Evolutionary conservation across 1,139 yeast species (phyloP), one percentile per base, ranked within the genome.

Genomic region (Geotrichum restrictum): DNA sequence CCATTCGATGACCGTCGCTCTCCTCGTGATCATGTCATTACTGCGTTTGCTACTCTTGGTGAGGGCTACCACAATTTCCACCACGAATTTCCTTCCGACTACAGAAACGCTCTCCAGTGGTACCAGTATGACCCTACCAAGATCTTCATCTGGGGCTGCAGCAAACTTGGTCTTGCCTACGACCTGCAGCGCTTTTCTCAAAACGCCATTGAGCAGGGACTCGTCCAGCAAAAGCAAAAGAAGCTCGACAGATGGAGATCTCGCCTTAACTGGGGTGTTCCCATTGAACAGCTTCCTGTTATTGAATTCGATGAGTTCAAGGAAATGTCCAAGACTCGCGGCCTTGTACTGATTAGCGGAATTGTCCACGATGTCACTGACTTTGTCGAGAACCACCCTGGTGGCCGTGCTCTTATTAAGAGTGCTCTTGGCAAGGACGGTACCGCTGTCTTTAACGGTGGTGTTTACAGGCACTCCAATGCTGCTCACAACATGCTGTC

Each of bases 61-160:
- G 98, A 93, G 76, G 98, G 98, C 56, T 91, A 93, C 80, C 98
- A 93, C 74, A 93, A 93, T 77, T 93, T 93, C 84, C 98, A 93
- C 74, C 98, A 93, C 75, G 98, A 94, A 77, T 93, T 91, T 81
- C 98, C 98, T 62, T 82, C 95, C 45, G 98, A 93, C 76, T 93
- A 93, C 81, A 83, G 98, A 78, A 93, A 93, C 69, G 98, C 98
- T 48, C 80, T 93, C 69, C 87, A 83, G 73, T 94, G 98, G 98
- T 93, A 87, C 78, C 98, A 94, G 79, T 93, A 85, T 72, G 98
- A 93, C 71, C 98, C 98, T 62, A 93, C 98, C 61, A 93, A 93
- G 79, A 68, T 85, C 57, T 68, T 81, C 57, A 91, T 93, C 69
- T 88, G 81, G 77, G 48, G 71, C 41, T 73, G 81, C 65, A 85